These are phyloP conservation scores for Aspergillus bombycis DNA, from an alignment of 2,329 filamentous ascomycete species.

Conservation along the genomic window DNA sequence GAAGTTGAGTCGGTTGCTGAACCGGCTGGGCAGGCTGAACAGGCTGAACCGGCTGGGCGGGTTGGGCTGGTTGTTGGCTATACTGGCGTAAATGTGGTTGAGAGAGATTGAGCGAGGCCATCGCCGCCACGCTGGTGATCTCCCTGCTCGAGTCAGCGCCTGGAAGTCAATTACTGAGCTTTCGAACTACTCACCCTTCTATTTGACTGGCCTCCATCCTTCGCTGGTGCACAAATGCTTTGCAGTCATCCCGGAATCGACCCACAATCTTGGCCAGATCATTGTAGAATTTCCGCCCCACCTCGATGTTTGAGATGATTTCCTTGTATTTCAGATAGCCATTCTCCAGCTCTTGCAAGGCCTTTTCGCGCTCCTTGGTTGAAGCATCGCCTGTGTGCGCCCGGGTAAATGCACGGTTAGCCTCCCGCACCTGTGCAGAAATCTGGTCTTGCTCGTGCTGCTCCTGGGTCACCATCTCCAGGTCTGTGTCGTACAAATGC, in stretches of 20 bases:
- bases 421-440: conserved; percentile 68
- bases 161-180: not conserved
- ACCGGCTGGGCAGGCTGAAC: not conserved
- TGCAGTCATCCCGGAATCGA: conserved; percentile 78
- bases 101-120: conserved; percentile 59
- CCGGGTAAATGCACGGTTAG: conserved; percentile 76
- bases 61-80: conserved; percentile 9
- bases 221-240: conserved; percentile 77
- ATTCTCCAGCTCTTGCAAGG: conserved; percentile 83
- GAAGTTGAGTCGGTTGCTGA: conserved; percentile 2
- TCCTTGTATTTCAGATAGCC: conserved; percentile 97
- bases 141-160: conserved; percentile 46
- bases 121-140: conserved; percentile 56
- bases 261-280: conserved; percentile 87
- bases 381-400: conserved; percentile 70
- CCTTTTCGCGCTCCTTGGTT: conserved; percentile 76
- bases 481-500: conserved; percentile 77
- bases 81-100: conserved; percentile 44
- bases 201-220: conserved; percentile 78
- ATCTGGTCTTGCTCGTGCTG: conserved; percentile 75
- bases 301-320: conserved; percentile 87
- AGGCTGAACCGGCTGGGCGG: not conserved
- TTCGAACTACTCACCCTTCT: conserved; percentile 64
- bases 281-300: conserved; percentile 94
- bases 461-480: conserved; percentile 72